Base-by-base conservation (phyloP, 2,329 filamentous ascomycete species). In the Colletotrichum tanaceti region DNA sequence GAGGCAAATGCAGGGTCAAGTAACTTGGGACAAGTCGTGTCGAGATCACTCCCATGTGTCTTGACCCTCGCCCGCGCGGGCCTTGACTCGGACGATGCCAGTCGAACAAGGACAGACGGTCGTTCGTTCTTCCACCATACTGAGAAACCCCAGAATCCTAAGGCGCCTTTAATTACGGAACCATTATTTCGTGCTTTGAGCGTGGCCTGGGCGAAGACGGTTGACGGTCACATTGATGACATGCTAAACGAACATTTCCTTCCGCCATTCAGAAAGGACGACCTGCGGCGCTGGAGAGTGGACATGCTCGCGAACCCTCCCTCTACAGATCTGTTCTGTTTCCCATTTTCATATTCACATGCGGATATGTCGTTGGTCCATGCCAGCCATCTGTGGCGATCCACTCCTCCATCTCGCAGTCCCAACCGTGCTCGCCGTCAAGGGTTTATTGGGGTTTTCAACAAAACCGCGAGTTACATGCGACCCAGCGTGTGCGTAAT, bases 221-320 rank as follows among this genome's bases (percentile, higher is more conserved):
- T 16, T 60, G 49, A 61, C 49, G 20, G 39, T 28, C 39, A 32
- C n/a, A n/a, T 22, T 41, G 63, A 18, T 20, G 16, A 43, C 24
- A 16, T 46, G 24, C 43, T 44, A 35, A 57, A 50, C 24, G 35
- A 20, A 38, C 32, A 5, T 11, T 59, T 49, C 5, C 32, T 32
- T 35, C 22, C 18, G 13, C 41, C 50, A 66, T 52, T 57, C 38
- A 57, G 58, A 66, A 58, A 55, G 55, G 47, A 32, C 35, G 20
- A 35, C 44, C n/a, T 55, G 18, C 22, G 32, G 18, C 60, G 28
- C 16, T 46, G 11, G 39, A 5, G 22, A 7, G 18, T 43, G 44
- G 6, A 10, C 5, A 6, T 22, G 39, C 9, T 16, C 32, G 11
- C 6, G 18, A n/a, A 22, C 22, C 13, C 9, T 6, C n/a, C 28